Conservation (phyloP, 2,329 filamentous ascomycete species). For the Colletotrichum liriopes region DNA sequence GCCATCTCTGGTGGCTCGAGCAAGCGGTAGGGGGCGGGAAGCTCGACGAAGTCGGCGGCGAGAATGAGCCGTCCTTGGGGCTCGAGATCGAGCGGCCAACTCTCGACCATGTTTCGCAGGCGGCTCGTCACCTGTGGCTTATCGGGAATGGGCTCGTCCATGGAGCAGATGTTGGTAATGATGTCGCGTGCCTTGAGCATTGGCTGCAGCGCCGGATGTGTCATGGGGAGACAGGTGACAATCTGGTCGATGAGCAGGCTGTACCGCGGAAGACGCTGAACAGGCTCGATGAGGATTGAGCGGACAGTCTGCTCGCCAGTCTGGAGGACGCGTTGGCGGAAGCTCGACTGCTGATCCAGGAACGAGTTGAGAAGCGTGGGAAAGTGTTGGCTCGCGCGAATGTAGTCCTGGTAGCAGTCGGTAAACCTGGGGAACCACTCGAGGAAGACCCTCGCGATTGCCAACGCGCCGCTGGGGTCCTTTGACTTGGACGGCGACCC, state of each 20-base stretch:
- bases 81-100: slow-evolving; percentile 81
- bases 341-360: slow-evolving; percentile 85
- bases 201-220: slow-evolving; percentile 85
- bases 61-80: slow-evolving; percentile 85
- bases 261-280: slow-evolving; percentile 94
- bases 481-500: slow-evolving; percentile 65
- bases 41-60: slow-evolving; percentile 84
- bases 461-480: slow-evolving; percentile 84
- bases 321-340: slow-evolving; percentile 84
- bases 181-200: slow-evolving; percentile 93
- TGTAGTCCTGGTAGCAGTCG: slow-evolving; percentile 93
- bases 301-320: slow-evolving; percentile 92
- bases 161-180: slow-evolving; percentile 95
- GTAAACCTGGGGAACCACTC: slow-evolving; percentile 96
- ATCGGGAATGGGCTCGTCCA: slow-evolving; percentile 80
- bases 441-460: slow-evolving; percentile 84
- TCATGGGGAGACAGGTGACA: slow-evolving; percentile 85
- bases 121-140: slow-evolving; percentile 82
- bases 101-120: slow-evolving; percentile 82
- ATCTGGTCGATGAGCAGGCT: slow-evolving; percentile 98
- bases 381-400: slow-evolving; percentile 90
- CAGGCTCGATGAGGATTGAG: slow-evolving; percentile 94
- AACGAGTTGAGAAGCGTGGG: slow-evolving; percentile 85
- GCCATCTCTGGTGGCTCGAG: slow-evolving; percentile 57
- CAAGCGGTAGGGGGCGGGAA: slow-evolving; percentile 78